These are phyloP conservation scores for Sphenostylis stenocarpa DNA, from an alignment of 306 rosid genomes.

Conservation along the genomic window DNA sequence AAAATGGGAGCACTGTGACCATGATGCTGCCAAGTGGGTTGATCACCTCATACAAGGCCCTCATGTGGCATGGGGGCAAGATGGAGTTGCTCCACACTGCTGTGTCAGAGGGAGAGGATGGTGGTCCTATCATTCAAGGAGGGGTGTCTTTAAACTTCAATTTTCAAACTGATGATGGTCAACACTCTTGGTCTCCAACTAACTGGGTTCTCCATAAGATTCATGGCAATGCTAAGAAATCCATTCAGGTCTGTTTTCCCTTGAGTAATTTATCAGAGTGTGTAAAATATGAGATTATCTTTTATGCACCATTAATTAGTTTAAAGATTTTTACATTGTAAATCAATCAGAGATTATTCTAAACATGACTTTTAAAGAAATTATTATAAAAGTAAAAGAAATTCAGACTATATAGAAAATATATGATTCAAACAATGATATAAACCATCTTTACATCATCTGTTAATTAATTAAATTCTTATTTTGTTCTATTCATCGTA, in stretches of 20 bases:
- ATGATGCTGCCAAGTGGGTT: constrained; percentile 79
- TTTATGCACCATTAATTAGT: no score
- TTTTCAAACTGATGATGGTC: constrained; percentile 23
- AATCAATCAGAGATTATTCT: not conserved
- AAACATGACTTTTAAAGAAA: not conserved
- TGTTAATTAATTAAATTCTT: not conserved
- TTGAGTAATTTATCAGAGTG: not conserved
- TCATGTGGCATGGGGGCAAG: constrained; percentile 90
- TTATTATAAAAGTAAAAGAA: not conserved
- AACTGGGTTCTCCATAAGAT: constrained; percentile 65
- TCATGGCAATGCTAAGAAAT: constrained; percentile 52
- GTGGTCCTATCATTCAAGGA: constrained; percentile 56
- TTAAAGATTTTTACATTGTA: not conserved
- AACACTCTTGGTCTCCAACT: constrained; percentile 56
- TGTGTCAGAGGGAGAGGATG: constrained; percentile 54
- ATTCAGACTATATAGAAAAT: not conserved
- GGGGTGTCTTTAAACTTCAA: constrained; percentile 68
- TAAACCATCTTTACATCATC: not conserved
- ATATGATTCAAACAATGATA: not conserved
- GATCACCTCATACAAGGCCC: constrained; percentile 76
- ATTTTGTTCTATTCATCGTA: not conserved
- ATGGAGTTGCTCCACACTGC: constrained; percentile 73
- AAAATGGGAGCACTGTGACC: constrained; percentile 66
- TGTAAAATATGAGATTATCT: no score
- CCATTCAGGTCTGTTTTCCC: constrained; percentile 58